Percentiles rank a stretch among this genome's conserved stretches.
These are phyloP conservation scores for Pontederia crassipes DNA, from an alignment of 176 grass and related monocot species.

Conservation along the genomic window DNA sequence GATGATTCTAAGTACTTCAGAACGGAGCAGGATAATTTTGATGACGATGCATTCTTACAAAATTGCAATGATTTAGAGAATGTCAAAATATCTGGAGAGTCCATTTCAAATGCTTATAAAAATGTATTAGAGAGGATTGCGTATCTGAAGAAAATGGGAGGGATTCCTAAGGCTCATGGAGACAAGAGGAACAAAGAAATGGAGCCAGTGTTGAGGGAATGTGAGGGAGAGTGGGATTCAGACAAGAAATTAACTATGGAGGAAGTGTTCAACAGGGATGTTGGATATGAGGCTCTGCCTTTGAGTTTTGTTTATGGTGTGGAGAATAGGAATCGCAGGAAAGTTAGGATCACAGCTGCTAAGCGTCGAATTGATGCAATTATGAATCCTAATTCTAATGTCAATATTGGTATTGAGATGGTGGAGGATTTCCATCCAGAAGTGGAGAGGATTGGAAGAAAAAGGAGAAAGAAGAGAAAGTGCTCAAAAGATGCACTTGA, in stretches of 20 bases:
- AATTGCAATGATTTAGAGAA: slow-evolving; percentile 19
- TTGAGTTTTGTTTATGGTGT: slow-evolving; percentile 57
- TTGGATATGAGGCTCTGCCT: slow-evolving; percentile 73
- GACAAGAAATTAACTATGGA: slow-evolving; percentile 37
- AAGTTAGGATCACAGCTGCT: slow-evolving; percentile 68
- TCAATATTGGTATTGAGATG: background rate
- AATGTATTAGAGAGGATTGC: slow-evolving; percentile 51
- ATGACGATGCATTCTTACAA: background rate
- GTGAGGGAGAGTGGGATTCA: slow-evolving; percentile 34
- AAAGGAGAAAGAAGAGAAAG: slow-evolving; percentile 22
- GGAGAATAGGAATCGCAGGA: slow-evolving; percentile 43
- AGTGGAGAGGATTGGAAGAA: slow-evolving; percentile 10
- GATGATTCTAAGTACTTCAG: slow-evolving; percentile 48
- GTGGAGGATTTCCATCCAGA: background rate
- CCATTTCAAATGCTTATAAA: slow-evolving; percentile 50
- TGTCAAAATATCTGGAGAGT: slow-evolving; percentile 35
- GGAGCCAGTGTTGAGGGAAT: slow-evolving; percentile 26
- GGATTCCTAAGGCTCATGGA: slow-evolving; percentile 35
- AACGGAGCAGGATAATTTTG: background rate
- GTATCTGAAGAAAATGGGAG: slow-evolving; percentile 34
- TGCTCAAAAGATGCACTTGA: slow-evolving; percentile 32
- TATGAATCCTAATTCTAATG: slow-evolving; percentile 32
- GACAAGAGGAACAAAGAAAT: slow-evolving; percentile 15
- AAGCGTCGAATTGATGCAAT: slow-evolving; percentile 57
- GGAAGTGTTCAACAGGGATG: slow-evolving; percentile 40